Conservation (phyloP, 768 basidiomycete genomes). For the Tulasnella sp. region DNA sequence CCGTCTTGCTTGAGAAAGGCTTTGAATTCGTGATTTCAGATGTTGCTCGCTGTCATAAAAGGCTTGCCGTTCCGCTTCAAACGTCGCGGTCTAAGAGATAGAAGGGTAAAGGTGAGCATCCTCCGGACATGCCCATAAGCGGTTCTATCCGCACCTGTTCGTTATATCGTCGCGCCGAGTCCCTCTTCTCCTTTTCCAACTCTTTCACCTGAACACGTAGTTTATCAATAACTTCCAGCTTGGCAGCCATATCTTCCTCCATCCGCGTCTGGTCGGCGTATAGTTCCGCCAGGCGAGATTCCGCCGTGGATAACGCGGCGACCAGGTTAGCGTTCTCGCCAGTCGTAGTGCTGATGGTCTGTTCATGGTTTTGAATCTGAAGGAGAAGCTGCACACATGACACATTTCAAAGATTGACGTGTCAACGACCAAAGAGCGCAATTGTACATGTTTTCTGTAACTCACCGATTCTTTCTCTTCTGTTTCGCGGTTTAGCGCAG, state of each 20-base stretch:
- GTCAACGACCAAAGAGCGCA: not conserved
- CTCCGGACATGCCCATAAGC: slow-evolving; percentile 13
- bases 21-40: slow-evolving; percentile 81
- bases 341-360: slow-evolving; percentile 48
- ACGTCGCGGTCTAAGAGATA: slow-evolving; percentile 56
- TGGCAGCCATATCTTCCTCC: slow-evolving; percentile 71
- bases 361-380: slow-evolving; percentile 69
- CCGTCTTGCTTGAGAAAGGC: slow-evolving; percentile 52
- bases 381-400: slow-evolving; percentile 53
- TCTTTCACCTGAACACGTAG: slow-evolving; percentile 71
- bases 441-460: slow-evolving; percentile 14
- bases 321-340: slow-evolving; percentile 55
- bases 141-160: slow-evolving; percentile 53
- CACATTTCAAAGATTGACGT: slow-evolving; percentile 1
- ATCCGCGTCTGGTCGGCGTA: slow-evolving; percentile 72
- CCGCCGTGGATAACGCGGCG: slow-evolving; percentile 55
- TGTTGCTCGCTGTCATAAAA: slow-evolving; percentile 92
- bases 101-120: slow-evolving; percentile 18
- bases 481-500: slow-evolving; percentile 62
- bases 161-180: slow-evolving; percentile 70
- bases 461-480: slow-evolving; percentile 72
- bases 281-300: slow-evolving; percentile 64
- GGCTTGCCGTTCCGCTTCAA: slow-evolving; percentile 85
- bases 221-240: slow-evolving; percentile 76
- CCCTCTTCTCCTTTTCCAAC: slow-evolving; percentile 80